phyloP scores from a whole-genome alignment of 2,329 filamentous ascomycete genomes.

The Aspergillus proliferans region DNA sequence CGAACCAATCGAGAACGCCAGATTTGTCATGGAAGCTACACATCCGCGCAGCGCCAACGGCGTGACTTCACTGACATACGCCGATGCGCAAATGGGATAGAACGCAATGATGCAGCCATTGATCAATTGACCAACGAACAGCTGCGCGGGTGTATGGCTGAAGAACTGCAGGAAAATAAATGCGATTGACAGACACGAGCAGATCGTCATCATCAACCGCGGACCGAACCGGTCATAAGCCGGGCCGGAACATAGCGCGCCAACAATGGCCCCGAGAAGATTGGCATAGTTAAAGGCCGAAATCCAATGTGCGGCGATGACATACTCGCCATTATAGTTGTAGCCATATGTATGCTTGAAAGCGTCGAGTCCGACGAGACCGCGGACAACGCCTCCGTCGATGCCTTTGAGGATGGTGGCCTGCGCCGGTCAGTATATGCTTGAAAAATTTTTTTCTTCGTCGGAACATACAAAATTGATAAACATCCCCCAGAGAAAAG shows the following conservation, averaged over 20 bases:
- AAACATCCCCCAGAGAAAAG: conserved; percentile 20
- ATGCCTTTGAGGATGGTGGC: conserved; percentile 18
- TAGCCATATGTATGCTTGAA: conserved; percentile 25
- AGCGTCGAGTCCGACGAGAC: conserved; percentile 20
- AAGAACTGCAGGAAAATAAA: conserved; percentile 61
- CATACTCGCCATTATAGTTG: conserved; percentile 16
- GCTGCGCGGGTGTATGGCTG: conserved; percentile 48
- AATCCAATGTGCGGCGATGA: conserved; percentile 20
- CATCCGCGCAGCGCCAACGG: conserved; percentile 26
- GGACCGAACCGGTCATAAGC: conserved; percentile 25
- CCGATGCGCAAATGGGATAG: conserved; percentile 51
- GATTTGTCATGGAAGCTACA: conserved; percentile 23
- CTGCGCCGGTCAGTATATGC: conserved; percentile 1
- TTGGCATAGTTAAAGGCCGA: conserved; percentile 24
- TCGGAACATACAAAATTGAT: conserved; percentile 18
- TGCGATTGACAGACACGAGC: conserved; percentile 28
- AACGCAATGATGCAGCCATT: conserved; percentile 57
- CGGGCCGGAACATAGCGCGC: conserved; percentile 17
- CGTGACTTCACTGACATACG: conserved; percentile 26
- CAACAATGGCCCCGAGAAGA: conserved; percentile 19
- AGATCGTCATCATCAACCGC: conserved; percentile 18
- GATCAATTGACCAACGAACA: conserved; percentile 57
- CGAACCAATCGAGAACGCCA: conserved; percentile 26
- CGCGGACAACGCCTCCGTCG: conserved; percentile 20
- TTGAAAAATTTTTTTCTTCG: not conserved